Base-by-base conservation (phyloP, 1,284 basidiomycete genomes). In the Rhodofomes roseus region DNA sequence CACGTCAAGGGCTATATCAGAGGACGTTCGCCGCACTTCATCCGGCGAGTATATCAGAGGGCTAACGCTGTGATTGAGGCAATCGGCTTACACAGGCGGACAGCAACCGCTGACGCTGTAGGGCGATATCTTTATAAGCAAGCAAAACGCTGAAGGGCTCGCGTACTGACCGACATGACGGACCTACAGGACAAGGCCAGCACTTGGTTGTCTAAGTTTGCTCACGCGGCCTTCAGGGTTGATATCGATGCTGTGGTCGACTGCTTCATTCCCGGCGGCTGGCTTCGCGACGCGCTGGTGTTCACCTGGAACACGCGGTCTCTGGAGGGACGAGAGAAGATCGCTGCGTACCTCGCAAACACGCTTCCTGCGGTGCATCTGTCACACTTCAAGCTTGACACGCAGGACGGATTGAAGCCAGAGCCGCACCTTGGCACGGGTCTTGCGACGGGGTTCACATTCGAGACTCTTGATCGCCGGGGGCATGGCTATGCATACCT, bases 241-340 rank as follows among this genome's bases (percentile, higher is more conserved):
- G 60, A 63, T 23, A 56, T 60, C 12, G 54, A 22, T 9, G 48
- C 40, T 6, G 46, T 40, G 4, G 25, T 56, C 25, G 29, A 44
- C 22, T 41, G 37, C 20, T 46, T 63, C 54, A 27, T 60, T 12
- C 60, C 60, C 25, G 9, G 48, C 25, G 56, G 60, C 12, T 61
- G 60, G 56, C 56, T 58, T 29, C 74, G 82, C 37, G 85, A 87
- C 66, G 74, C 82, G 58, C 75, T 86, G n/a, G 74, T 81, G 0
- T 72, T 85, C 40, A 84, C 84, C 4, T 87, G 83, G 83, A 79
- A 84, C 62, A 79, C 86, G 62, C 80, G 85, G 25, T 84, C 84
- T 0, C 81, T 86, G 65, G 74, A 78, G 59, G 78, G 80, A 14
- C 55, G 64, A 12, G 58, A 69, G 8, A 68, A 68, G 56, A 80